Evolutionary conservation across 257 asterid species (phyloP).

Genomic region (Salvia miltiorrhiza): DNA sequence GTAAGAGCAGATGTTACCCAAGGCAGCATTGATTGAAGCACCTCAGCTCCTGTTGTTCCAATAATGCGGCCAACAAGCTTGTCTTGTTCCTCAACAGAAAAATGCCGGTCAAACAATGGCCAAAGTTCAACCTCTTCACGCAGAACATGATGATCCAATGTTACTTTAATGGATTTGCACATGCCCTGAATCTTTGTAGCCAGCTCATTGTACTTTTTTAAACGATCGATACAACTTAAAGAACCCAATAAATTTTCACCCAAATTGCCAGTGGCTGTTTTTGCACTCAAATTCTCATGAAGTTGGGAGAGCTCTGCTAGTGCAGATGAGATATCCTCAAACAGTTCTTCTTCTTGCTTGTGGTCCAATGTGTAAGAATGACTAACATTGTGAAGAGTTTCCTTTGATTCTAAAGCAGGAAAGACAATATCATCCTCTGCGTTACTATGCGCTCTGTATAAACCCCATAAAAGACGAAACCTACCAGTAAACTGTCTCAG

Average conservation of each 20-base stretch:
- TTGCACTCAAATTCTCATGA: conserved; percentile 48
- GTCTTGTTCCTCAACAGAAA: conserved; percentile 91
- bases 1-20: conserved; percentile 98
- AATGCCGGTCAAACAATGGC: conserved; percentile 93
- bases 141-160: conserved; percentile 88
- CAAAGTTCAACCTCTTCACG: conserved; percentile 97
- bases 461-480: conserved; percentile 87
- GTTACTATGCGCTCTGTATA: conserved; percentile 95
- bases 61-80: conserved; percentile 90
- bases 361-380: conserved; percentile 97
- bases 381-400: conserved; percentile 90
- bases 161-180: conserved; percentile 96
- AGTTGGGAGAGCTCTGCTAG: conserved; percentile 69
- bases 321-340: conserved; percentile 86
- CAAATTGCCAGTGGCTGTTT: conserved; percentile 36
- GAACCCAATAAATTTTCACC: conserved; percentile 28
- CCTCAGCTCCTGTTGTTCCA: conserved; percentile 99
- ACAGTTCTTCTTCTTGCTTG: conserved; percentile 89
- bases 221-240: conserved; percentile 31
- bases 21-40: conserved; percentile 94
- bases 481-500: conserved; percentile 87
- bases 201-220: conserved; percentile 66
- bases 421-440: conserved; percentile 99
- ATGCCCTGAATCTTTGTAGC: conserved; percentile 92
- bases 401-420: conserved; percentile 95